These are phyloP conservation scores for Herpetospermum pedunculosum DNA, from an alignment of 306 rosid species.

Conservation along the genomic window DNA sequence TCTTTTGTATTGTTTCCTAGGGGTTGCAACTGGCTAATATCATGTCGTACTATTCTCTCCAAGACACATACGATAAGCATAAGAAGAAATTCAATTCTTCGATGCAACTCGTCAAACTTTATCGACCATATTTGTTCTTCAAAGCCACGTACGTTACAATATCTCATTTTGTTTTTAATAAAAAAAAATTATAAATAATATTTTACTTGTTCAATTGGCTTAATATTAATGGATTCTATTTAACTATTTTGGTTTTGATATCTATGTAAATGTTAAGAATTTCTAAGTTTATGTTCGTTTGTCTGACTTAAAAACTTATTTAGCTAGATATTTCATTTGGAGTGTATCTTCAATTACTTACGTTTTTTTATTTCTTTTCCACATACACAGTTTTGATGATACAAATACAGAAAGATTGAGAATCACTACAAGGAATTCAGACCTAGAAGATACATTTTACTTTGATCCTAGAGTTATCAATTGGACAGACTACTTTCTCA, in stretches of 20 bases:
- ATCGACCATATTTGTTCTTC: conserved; percentile 66
- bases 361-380: not conserved
- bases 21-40: conserved; percentile 42
- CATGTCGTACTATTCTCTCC: conserved; percentile 47
- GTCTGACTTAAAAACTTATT: not conserved
- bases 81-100: conserved; percentile 37
- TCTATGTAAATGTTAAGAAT: not conserved
- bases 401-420: conserved; percentile 43
- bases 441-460: not conserved
- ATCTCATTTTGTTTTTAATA: not conserved
- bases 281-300: not conserved
- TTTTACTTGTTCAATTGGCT: no score
- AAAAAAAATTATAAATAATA: not conserved
- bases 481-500: conserved; percentile 57
- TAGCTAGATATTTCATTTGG: not conserved
- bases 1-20: no score
- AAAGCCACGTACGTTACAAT: conserved; percentile 37
- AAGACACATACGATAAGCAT: conserved; percentile 22
- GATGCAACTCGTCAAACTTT: conserved; percentile 57
- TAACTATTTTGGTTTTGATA: no score
- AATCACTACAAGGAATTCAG: conserved; percentile 13
- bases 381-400: conserved; percentile 45
- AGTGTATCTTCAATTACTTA: not conserved
- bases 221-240: no score
- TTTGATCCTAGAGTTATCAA: conserved; percentile 40